These are phyloP conservation scores for Neurospora cerealis DNA, from an alignment of 495 filamentous ascomycete genomes.

Conservation along the genomic window DNA sequence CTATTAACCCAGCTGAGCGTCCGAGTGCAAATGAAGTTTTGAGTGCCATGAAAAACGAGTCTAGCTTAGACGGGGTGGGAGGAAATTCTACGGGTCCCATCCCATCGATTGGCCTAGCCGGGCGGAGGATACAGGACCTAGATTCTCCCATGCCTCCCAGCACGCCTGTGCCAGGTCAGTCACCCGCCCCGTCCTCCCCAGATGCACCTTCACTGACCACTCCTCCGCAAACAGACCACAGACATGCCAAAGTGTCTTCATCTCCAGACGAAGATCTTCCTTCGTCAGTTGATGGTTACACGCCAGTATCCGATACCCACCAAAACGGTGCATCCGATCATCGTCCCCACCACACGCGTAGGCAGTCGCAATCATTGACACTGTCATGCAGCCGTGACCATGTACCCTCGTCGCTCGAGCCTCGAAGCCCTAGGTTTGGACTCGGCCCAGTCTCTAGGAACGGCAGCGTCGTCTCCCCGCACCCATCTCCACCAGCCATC, in stretches of 20 bases:
- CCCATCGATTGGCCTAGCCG: slow-evolving; percentile 31
- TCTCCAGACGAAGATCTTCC: slow-evolving; percentile 23
- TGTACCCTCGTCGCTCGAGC: slow-evolving; percentile 21
- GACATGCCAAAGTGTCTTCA: slow-evolving; percentile 25
- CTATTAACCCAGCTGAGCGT: slow-evolving; percentile 63
- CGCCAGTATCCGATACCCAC: slow-evolving; percentile 1
- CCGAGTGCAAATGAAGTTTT: slow-evolving; percentile 85
- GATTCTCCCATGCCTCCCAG: slow-evolving; percentile 41
- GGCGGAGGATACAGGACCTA: slow-evolving; percentile 45
- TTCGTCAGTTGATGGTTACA: slow-evolving; percentile 10
- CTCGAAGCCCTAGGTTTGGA: slow-evolving; percentile 7
- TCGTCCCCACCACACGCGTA: slow-evolving; percentile 15
- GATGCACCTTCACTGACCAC: neutral
- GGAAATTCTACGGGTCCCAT: slow-evolving; percentile 22
- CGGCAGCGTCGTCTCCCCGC: slow-evolving; percentile 13
- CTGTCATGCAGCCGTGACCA: slow-evolving; percentile 26
- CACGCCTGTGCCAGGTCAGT: slow-evolving; percentile 34
- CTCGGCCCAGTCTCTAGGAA: slow-evolving; percentile 2
- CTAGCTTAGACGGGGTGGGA: slow-evolving; percentile 27
- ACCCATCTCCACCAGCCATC: slow-evolving; percentile 20
- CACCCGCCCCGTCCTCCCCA: neutral
- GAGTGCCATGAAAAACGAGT: slow-evolving; percentile 64
- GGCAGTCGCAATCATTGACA: slow-evolving; percentile 18
- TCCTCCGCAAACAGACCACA: slow-evolving; percentile 20
- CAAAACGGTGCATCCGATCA: neutral